Evolutionary conservation across 306 rosid genomes (phyloP).

Genomic region (Canavalia gladiata): DNA sequence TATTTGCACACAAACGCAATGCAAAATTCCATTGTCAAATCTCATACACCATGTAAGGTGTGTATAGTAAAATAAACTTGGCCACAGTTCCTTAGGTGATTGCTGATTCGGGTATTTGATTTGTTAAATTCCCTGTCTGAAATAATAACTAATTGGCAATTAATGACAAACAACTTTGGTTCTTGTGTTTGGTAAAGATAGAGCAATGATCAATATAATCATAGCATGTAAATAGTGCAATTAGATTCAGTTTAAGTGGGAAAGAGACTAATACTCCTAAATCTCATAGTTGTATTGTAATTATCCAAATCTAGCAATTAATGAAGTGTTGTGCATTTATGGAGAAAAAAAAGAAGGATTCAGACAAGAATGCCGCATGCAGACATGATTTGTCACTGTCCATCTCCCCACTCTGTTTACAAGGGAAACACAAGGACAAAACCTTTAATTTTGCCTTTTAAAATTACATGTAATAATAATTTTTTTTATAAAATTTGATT

Average conservation of each 20-base stretch:
- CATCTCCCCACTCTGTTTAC: too few relatives aligned
- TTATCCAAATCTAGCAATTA: conserved; percentile 49
- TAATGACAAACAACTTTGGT: conserved; percentile 50
- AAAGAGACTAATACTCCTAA: conserved; percentile 24
- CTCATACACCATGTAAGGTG: conserved; percentile 17
- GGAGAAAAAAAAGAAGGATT: conserved; percentile 14
- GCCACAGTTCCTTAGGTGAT: conserved; percentile 23
- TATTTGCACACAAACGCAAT: conserved; percentile 36
- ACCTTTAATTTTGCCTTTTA: too few relatives aligned
- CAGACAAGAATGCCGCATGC: too few relatives aligned
- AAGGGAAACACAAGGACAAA: too few relatives aligned
- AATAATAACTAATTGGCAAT: neutral
- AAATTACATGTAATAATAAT: too few relatives aligned
- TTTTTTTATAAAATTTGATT: too few relatives aligned
- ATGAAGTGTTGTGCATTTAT: conserved; percentile 11
- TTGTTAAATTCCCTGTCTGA: neutral
- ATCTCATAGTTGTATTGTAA: conserved; percentile 32
- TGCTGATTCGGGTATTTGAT: conserved; percentile 17
- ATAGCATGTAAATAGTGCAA: conserved; percentile 49
- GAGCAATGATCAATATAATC: conserved; percentile 54
- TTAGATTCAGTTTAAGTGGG: conserved; percentile 51
- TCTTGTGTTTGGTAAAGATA: conserved; percentile 64
- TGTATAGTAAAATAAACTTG: conserved; percentile 26
- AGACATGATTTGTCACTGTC: too few relatives aligned
- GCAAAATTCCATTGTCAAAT: conserved; percentile 53